phyloP scores from a whole-genome alignment of 1,284 basidiomycete genomes.

The Paramarasmius palmivorus region DNA sequence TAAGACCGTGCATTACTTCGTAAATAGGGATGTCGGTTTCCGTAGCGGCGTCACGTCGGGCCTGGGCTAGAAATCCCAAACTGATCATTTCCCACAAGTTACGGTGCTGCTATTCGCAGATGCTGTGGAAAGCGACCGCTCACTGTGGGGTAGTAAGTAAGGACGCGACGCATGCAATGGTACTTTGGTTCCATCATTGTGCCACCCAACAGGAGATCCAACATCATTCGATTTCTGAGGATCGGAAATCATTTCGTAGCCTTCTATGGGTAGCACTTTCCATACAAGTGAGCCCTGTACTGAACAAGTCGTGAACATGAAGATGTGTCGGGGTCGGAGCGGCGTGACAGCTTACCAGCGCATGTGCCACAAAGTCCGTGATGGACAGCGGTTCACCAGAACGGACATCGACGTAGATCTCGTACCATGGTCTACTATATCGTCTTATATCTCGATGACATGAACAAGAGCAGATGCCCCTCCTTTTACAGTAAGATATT shows the following conservation, averaged over 20 bases:
- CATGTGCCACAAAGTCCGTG: constrained; percentile 54
- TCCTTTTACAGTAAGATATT: constrained; percentile 42
- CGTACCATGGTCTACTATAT: constrained; percentile 54
- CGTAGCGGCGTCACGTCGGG: constrained; percentile 36
- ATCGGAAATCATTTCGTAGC: constrained; percentile 32
- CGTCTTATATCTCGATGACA: constrained; percentile 55
- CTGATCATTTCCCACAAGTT: not conserved
- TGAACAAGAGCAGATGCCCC: constrained; percentile 47
- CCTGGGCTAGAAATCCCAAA: constrained; percentile 11
- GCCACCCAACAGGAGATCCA: constrained; percentile 23
- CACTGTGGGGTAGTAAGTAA: no score
- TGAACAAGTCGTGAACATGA: constrained; percentile 7
- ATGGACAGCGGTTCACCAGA: constrained; percentile 52
- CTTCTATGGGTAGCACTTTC: constrained; percentile 30
- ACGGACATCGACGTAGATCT: constrained; percentile 63
- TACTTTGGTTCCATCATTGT: constrained; percentile 12
- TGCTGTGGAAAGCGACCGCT: not conserved
- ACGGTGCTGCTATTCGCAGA: no score
- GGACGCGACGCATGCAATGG: no score
- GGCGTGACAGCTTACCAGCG: constrained; percentile 34
- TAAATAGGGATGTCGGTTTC: constrained; percentile 40
- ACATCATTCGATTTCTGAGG: constrained; percentile 32
- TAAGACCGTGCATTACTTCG: constrained; percentile 41
- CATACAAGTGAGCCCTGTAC: constrained; percentile 36
- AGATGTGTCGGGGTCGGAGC: not conserved